These are phyloP conservation scores for Russula brevipes DNA, from an alignment of 768 basidiomycete genomes.

Conservation along the genomic window DNA sequence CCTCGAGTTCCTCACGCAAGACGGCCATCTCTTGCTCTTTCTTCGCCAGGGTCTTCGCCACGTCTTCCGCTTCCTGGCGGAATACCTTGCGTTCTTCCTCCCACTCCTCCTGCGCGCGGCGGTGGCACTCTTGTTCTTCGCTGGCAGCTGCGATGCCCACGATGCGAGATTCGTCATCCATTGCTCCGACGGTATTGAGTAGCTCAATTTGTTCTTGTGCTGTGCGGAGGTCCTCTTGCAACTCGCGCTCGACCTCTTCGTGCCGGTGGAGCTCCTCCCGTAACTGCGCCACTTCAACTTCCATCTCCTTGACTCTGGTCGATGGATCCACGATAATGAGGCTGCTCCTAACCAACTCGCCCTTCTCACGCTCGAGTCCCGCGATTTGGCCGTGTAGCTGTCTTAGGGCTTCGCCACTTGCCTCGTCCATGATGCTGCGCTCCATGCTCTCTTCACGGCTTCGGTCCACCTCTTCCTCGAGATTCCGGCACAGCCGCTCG, in stretches of 20 bases:
- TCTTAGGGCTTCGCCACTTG: constrained; percentile 71
- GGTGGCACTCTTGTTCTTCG: constrained; percentile 40
- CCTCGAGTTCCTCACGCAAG: constrained; percentile 60
- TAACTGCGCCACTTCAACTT: constrained; percentile 44
- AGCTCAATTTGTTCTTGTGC: constrained; percentile 58
- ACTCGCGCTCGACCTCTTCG: constrained; percentile 50
- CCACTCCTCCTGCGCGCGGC: constrained; percentile 41
- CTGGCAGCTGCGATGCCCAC: constrained; percentile 29
- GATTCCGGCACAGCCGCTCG: constrained; percentile 56
- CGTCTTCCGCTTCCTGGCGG: constrained; percentile 36
- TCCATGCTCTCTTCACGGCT: constrained; percentile 78
- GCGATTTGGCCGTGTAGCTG: constrained; percentile 77
- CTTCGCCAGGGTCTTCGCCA: constrained; percentile 36
- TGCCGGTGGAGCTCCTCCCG: constrained; percentile 41
- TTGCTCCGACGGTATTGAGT: constrained; percentile 36
- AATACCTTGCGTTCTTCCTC: constrained; percentile 45
- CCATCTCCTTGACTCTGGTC: constrained; percentile 34
- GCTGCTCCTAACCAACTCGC: constrained; percentile 34
- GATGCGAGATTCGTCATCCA: constrained; percentile 38
- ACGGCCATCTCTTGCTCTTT: constrained; percentile 33
- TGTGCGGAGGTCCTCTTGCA: constrained; percentile 49
- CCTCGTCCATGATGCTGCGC: constrained; percentile 77
- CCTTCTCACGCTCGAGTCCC: constrained; percentile 64
- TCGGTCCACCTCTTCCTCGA: constrained; percentile 85
- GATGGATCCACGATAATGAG: constrained; percentile 11